Percentiles rank a stretch among this genome's conserved stretches.
phyloP scores from a whole-genome alignment of 108 stramenopile species.

The Hondaea fermentalgiana region DNA sequence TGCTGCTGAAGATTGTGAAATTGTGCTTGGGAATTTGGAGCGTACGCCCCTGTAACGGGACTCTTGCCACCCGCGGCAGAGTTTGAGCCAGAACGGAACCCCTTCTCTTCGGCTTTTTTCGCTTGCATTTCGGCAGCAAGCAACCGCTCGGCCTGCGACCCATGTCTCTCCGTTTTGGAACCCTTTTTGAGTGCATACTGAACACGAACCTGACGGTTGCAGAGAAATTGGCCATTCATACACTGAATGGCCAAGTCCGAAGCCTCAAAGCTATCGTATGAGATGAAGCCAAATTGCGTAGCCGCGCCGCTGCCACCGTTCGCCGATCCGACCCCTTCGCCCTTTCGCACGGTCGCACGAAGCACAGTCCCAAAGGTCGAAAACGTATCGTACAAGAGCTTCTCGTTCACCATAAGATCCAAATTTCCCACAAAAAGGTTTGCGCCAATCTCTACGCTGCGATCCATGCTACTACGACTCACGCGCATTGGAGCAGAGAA shows the following conservation, averaged over 20 bases:
- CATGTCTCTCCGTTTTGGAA: constrained; percentile 79
- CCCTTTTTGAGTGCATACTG: constrained; percentile 97
- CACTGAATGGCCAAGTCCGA: constrained; percentile 92
- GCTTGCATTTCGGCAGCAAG: constrained; percentile 66
- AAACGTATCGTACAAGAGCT: constrained; percentile 94
- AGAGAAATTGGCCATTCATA: constrained; percentile 93
- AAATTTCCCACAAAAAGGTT: constrained; percentile 96
- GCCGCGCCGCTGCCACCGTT: constrained; percentile 56
- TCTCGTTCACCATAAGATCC: constrained; percentile 88
- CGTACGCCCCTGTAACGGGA: not conserved
- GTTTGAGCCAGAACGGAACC: too few species aligned
- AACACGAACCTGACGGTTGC: constrained; percentile 84
- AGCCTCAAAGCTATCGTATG: constrained; percentile 82
- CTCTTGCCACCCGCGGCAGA: too few species aligned
- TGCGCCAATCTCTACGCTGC: constrained; percentile 80
- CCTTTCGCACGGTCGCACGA: constrained; percentile 76
- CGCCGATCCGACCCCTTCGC: constrained; percentile 57
- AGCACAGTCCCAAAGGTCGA: constrained; percentile 87
- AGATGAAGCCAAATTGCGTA: constrained; percentile 91
- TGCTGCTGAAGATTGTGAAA: not conserved
- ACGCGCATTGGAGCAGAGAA: constrained; percentile 79
- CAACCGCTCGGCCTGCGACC: constrained; percentile 88
- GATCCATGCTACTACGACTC: constrained; percentile 73
- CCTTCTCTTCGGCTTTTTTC: not conserved
- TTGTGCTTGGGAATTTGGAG: not conserved